These are phyloP conservation scores for Pseudogymnoascus sp. DNA, from an alignment of 2,329 filamentous ascomycete genomes.

Conservation along the genomic window DNA sequence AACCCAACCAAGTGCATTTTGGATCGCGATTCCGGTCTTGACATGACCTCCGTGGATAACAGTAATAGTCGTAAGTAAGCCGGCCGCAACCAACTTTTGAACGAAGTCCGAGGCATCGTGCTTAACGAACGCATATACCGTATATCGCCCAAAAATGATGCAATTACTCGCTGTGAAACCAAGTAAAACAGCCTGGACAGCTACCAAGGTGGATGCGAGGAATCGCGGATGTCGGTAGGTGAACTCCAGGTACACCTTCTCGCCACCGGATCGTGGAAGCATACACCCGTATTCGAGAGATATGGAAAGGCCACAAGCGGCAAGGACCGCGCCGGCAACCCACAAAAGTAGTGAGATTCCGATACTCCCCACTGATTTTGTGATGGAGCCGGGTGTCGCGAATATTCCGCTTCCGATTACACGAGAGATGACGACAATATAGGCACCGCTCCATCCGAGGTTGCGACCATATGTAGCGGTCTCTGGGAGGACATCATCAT, in stretches of 20 bases:
- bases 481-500: background rate
- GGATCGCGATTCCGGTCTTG: conserved; percentile 48
- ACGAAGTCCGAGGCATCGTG: conserved; percentile 37
- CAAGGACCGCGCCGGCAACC: conserved; percentile 41
- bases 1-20: conserved; percentile 55
- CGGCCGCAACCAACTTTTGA: conserved; percentile 39
- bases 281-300: conserved; percentile 40
- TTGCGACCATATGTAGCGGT: conserved; percentile 14
- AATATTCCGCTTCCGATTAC: conserved; percentile 26
- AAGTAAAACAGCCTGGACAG: conserved; percentile 41
- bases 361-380: conserved; percentile 57
- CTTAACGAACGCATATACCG: conserved; percentile 36
- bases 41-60: conserved; percentile 52
- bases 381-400: conserved; percentile 53
- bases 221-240: conserved; percentile 45
- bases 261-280: conserved; percentile 41
- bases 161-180: conserved; percentile 47
- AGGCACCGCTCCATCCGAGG: conserved; percentile 22
- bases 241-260: conserved; percentile 48
- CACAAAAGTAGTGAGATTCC: conserved; percentile 47
- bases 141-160: conserved; percentile 45
- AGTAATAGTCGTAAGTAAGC: conserved; percentile 48
- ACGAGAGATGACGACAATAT: conserved; percentile 26
- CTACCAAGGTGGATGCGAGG: conserved; percentile 45
- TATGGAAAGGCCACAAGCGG: conserved; percentile 37